Evolutionary conservation across 495 filamentous ascomycete species (phyloP), one percentile per base, ranked within the genome.

Genomic region (Aspergillus leporis): DNA sequence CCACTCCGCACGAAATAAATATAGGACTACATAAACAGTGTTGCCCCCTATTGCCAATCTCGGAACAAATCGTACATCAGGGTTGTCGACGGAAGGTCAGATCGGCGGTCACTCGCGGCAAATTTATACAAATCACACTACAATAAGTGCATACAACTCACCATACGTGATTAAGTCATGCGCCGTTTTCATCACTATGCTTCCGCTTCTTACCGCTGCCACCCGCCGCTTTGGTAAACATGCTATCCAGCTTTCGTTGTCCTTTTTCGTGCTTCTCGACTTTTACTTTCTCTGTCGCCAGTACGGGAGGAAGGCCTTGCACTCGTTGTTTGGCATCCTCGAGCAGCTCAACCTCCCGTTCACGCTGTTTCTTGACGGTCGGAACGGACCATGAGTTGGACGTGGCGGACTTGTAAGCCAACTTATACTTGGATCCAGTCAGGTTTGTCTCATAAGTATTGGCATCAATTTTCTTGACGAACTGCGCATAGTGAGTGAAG

Each of bases 381-480:
- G 70, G 70, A 18, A 73, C 60, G 1, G 72, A 73, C 73, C 71
- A 74, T 19, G 72, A 65, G 16, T 57, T 63, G 4, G 69, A 59
- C 9, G 63, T 55, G 6, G 61, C 63, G 10, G 64, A 63, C 43
- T 71, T 74, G 45, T 74, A 69, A 25, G 70, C 71, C 50, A 74
- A 53, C 50, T 72, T 76, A 55, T 72, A 73, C 49, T 76, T 76
- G 21, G 73, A 71, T 0, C 72, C 72, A 13, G 62, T 66, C 3
- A 76, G 58, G 52, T 68, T 64, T 1, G 71, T 72, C 56, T 74
- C 70, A 54, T 76, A 74, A 2, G 70, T 72, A 50, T 74, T 76
- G 16, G 67, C 69, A 46, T 74, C 73, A 34, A 69, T 32, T 43
- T 74, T 74, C 46, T 64, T 63, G 34, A 76, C 73, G 59, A 70